Conservation (phyloP, 192 early-diverging fungal genomes). For the Rhizoclosmatium globosum region DNA sequence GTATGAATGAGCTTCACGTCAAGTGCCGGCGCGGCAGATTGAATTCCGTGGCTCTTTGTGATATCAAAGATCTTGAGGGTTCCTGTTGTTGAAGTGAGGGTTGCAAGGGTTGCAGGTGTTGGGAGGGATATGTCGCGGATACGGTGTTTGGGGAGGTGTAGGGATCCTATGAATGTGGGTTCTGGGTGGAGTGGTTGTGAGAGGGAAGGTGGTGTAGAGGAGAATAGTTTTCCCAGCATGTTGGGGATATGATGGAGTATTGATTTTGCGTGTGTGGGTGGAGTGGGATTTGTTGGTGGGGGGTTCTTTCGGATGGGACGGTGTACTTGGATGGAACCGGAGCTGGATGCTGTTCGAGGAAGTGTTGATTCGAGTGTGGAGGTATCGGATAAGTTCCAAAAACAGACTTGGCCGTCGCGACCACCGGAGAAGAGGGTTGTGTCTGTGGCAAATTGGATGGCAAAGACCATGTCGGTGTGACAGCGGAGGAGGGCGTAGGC, state of each 20-base stretch:
- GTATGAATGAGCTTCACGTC: constrained; percentile 7
- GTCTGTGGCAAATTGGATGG: constrained; percentile 67
- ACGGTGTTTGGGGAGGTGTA: not conserved
- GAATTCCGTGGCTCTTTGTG: not conserved
- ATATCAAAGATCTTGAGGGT: constrained; percentile 73
- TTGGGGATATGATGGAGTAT: not conserved
- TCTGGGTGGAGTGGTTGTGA: not conserved
- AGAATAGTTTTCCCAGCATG: not conserved
- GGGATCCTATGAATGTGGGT: not conserved
- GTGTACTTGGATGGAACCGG: not conserved
- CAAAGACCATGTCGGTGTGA: constrained; percentile 74
- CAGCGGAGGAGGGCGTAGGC: constrained; percentile 61
- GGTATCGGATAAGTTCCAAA: constrained; percentile 55
- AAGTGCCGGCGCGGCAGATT: not conserved
- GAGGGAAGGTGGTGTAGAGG: not conserved
- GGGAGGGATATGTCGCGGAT: not conserved
- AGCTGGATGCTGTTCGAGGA: not conserved
- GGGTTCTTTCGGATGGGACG: not conserved
- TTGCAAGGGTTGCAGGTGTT: constrained; percentile 48
- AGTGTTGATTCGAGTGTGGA: not conserved
- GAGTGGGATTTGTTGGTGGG: not conserved
- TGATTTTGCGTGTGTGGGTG: not conserved
- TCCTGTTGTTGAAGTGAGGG: constrained; percentile 63
- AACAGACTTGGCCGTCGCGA: constrained; percentile 50
- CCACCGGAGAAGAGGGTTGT: constrained; percentile 66